Conservation (phyloP, 2,329 filamentous ascomycete species). For the Lasiodiplodia citricola region DNA sequence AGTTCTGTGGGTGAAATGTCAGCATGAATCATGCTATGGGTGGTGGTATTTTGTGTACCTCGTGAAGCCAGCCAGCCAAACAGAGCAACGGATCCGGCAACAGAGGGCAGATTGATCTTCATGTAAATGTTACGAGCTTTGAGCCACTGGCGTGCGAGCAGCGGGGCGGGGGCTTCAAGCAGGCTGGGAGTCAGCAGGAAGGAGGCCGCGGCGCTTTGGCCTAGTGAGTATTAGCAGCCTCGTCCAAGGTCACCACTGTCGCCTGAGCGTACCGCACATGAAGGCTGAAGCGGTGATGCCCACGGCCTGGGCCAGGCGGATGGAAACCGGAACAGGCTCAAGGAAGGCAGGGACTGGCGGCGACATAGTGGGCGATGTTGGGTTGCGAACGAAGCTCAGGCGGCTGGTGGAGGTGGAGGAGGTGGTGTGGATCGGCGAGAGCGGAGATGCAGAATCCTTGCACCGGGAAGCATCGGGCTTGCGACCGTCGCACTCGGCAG, state of each 20-base stretch:
- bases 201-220: conserved; percentile 46
- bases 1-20: conserved; percentile 29
- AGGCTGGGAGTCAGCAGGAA: conserved; percentile 57
- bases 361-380: conserved; percentile 2
- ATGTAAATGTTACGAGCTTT: conserved; percentile 49
- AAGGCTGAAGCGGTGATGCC: conserved; percentile 59
- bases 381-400: no score
- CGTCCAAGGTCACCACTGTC: background rate
- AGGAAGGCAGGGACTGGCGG: conserved; percentile 14
- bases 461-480: conserved; percentile 1
- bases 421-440: background rate
- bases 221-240: conserved; percentile 30
- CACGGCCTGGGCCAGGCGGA: conserved; percentile 57
- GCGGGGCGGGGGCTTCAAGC: conserved; percentile 60
- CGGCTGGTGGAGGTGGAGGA: background rate
- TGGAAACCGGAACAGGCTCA: conserved; percentile 35
- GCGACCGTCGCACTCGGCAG: background rate
- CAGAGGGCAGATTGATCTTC: conserved; percentile 37
- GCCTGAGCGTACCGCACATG: conserved; percentile 44
- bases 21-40: background rate
- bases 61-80: conserved; percentile 56
- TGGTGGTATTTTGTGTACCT: conserved; percentile 32
- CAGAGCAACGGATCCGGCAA: conserved; percentile 40
- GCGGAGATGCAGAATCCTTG: conserved; percentile 4
- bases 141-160: conserved; percentile 63